Percentiles rank a stretch among this genome's conserved stretches.
These are phyloP conservation scores for Penicillium waksmanii DNA, from an alignment of 495 filamentous ascomycete genomes.

Conservation along the genomic window DNA sequence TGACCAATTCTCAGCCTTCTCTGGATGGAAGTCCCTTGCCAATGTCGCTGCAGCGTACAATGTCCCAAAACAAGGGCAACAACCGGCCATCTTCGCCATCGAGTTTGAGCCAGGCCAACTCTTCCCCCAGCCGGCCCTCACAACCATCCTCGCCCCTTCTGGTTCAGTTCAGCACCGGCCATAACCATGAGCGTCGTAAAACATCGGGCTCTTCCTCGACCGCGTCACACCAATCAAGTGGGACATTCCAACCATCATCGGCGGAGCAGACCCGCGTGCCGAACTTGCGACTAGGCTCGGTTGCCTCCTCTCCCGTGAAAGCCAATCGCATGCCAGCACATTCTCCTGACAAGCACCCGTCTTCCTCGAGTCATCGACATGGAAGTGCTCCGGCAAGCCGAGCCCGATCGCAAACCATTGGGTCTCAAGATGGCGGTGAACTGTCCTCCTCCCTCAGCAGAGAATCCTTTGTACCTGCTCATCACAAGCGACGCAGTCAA, in stretches of 20 bases:
- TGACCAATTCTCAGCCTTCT: slow-evolving; percentile 57
- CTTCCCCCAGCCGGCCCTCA: slow-evolving; percentile 83
- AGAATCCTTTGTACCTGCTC: slow-evolving; percentile 70
- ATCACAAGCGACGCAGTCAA: slow-evolving; percentile 90
- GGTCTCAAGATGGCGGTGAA: slow-evolving; percentile 89
- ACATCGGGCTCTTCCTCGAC: slow-evolving; percentile 88
- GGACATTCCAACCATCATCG: slow-evolving; percentile 72
- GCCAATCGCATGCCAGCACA: slow-evolving; percentile 58
- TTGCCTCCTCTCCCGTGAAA: slow-evolving; percentile 80
- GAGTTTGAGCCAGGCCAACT: slow-evolving; percentile 72
- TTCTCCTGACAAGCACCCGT: slow-evolving; percentile 54
- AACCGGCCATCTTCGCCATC: slow-evolving; percentile 88
- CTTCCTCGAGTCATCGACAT: slow-evolving; percentile 39
- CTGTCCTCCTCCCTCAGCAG: slow-evolving; percentile 44
- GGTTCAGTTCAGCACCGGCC: slow-evolving; percentile 87
- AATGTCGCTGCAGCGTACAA: slow-evolving; percentile 77
- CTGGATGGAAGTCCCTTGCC: slow-evolving; percentile 86
- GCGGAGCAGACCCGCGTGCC: slow-evolving; percentile 57
- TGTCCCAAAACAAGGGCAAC: slow-evolving; percentile 75
- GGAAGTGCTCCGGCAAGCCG: slow-evolving; percentile 58
- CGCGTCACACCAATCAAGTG: slow-evolving; percentile 75
- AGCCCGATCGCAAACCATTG: slow-evolving; percentile 88
- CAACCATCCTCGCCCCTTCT: slow-evolving; percentile 94
- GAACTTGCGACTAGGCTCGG: slow-evolving; percentile 62
- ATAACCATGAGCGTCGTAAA: slow-evolving; percentile 69